Base-by-base conservation (phyloP, 2,329 filamentous ascomycete genomes). In the Aaosphaeria pasadenensis region DNA sequence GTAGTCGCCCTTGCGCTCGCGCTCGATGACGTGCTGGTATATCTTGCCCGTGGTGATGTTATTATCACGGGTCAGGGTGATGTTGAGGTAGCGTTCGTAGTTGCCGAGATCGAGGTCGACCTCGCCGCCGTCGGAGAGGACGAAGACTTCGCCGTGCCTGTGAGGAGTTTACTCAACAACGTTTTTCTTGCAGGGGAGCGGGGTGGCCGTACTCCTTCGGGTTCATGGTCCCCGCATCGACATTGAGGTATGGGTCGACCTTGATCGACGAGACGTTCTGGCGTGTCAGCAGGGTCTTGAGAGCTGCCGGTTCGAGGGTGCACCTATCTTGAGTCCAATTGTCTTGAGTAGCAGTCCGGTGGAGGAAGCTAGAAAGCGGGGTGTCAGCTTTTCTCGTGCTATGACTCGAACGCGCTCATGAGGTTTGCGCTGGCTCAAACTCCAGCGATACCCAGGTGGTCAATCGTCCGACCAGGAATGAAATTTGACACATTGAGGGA, bases 21-120 rank as follows among this genome's bases (percentile, higher is more conserved):
- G 84, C 63, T 91, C 83, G 61, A 96, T 91, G 46, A 96, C 91
- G 62, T 88, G 84, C 64, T 89, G 81, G 74, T 96, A 97, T 59
- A 97, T 90, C 77, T 97, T 96, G 66, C 94, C 94, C 5, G 92
- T 96, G 4, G 94, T 99, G 72, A 99, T 95, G 73, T 97, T 97
- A 77, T 92, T 90, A 60, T 96, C 91, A 52, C 86, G 80, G 6
- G 84, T 89, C 52, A 97, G 79, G 47, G 86, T 88, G 56, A 92
- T 86, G 63, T 86, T 86, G 46, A 96, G 84, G 67, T 95, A 95
- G 39, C 86, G 81, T 69, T 89, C 86, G 72, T 88, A 89, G 71
- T 89, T 89, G 55, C 86, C 86, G 32, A 89, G 77, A 67, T 89
- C 86, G 49, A 89, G 80, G 63, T 89, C 86, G 54, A 85, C 82